Percentiles rank a stretch among this genome's conserved stretches.
phyloP scores from a whole-genome alignment of 164 flowering plant species.

The Stephania yunnanensis region DNA sequence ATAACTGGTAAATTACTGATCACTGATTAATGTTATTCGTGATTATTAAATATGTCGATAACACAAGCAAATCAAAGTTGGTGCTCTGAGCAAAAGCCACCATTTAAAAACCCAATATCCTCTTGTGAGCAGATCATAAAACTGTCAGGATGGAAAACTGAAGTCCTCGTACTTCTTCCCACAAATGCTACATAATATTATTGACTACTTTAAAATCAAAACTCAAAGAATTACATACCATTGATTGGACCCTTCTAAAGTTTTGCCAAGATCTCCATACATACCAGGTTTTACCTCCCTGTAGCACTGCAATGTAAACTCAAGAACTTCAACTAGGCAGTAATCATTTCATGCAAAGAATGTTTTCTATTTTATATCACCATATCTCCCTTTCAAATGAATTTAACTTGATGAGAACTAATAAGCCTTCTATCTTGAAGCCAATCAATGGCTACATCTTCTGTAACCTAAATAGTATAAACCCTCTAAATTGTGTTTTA shows the following conservation, averaged over 20 bases:
- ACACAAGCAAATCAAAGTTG: background rate
- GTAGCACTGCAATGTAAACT: conserved; percentile 9
- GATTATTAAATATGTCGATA: background rate
- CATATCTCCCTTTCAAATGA: background rate
- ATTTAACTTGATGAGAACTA: background rate
- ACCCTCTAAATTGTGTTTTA: background rate
- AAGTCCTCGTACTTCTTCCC: background rate
- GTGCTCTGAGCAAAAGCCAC: background rate
- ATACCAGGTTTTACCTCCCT: conserved; percentile 15
- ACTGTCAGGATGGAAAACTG: background rate
- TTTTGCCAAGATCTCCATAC: conserved; percentile 15
- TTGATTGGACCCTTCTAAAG: conserved; percentile 16
- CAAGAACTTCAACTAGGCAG: background rate
- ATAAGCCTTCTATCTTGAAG: background rate
- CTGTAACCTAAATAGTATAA: background rate
- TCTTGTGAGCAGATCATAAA: background rate
- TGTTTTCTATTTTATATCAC: background rate
- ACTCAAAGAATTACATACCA: conserved; percentile 9
- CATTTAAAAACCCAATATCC: background rate
- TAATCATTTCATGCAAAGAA: background rate
- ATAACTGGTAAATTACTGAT: background rate
- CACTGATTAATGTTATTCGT: background rate
- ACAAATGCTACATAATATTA: background rate
- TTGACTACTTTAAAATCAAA: background rate
- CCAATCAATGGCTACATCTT: background rate